Base-by-base conservation (phyloP, 495 filamentous ascomycete genomes). In the Podospora didyma region DNA sequence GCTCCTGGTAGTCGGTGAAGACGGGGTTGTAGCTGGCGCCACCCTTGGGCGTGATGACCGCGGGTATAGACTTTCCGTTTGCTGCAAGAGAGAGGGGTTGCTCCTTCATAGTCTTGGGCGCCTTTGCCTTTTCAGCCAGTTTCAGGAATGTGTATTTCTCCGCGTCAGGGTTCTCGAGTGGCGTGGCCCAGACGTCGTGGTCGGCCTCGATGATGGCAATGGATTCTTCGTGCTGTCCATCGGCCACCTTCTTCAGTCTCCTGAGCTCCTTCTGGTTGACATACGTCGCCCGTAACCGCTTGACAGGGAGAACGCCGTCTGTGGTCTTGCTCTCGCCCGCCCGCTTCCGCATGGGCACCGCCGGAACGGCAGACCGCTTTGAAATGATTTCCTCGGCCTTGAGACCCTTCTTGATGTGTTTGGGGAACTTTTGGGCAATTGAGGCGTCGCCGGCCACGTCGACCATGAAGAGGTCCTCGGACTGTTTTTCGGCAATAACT, bases 311-410 rank as follows among this genome's bases (percentile, higher is more conserved):
- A n/a, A 95, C 75, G 19, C 90, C 90, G 58, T 82, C 74, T 20
- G 76, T 76, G 22, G 73, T 78, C 60, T 77, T 76, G 63, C 58
- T 70, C 41, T 79, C 26, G 26, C 26, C 82, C 14, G 80, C 62
- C 26, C 94, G 84, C 72, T 97, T 98, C 58, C 85, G 81, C 31
- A 81, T 77, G 21, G 87, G 80, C 2, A 97, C 82, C 4, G 86
- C 85, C 0, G 90, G 87, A 21, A 97, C 80, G 4, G 84, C 88
- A 37, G 90, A 95, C 41, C 94, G 84, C 59, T 84, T 79, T 3
- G 90, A 86, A 51, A 98, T 83, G 56, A 98, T 97, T 68, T 97
- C 88, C 60, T 97, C 92, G 51, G 85, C 80, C 72, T 89, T 96
- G 52, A 97, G 81, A 12, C 81, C 76, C 70, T 94, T 96, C 54